Conservation (phyloP, 2,329 filamentous ascomycete genomes). For the Phoma sp. region DNA sequence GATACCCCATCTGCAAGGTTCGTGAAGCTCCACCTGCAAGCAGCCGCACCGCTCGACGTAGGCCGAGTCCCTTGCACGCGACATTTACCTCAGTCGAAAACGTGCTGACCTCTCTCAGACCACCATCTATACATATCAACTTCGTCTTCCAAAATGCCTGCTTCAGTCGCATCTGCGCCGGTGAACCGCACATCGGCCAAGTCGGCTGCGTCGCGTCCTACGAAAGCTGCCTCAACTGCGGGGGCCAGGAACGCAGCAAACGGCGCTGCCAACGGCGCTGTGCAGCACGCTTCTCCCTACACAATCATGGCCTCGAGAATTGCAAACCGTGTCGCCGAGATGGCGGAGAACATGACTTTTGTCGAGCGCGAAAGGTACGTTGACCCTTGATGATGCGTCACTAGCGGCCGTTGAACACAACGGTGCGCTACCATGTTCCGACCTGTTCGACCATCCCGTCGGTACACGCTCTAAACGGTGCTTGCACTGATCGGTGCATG, state of each 20-base stretch:
- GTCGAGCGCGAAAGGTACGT: conserved; percentile 52
- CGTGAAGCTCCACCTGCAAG: conserved; percentile 18
- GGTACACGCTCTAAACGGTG: background rate
- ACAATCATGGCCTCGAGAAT: conserved; percentile 59
- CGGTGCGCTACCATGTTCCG: conserved; percentile 18
- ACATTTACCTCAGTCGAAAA: conserved; percentile 7
- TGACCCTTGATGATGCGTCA: background rate
- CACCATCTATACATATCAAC: background rate
- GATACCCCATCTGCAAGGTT: conserved; percentile 17
- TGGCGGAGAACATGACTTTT: conserved; percentile 60
- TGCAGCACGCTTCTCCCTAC: conserved; percentile 51
- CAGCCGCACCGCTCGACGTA: conserved; percentile 14
- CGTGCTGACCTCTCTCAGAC: conserved; percentile 1
- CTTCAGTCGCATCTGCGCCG: conserved; percentile 44
- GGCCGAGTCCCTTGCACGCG: conserved; percentile 26
- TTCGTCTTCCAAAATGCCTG: conserved; percentile 35
- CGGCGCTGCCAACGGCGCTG: conserved; percentile 34
- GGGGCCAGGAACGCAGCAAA: conserved; percentile 26
- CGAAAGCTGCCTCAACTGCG: conserved; percentile 31
- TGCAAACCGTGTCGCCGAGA: conserved; percentile 58
- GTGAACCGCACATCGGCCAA: conserved; percentile 41
- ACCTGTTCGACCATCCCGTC: conserved; percentile 1
- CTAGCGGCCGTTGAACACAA: conserved; percentile 26
- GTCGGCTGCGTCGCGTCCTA: conserved; percentile 38
- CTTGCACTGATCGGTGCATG: background rate